Evolutionary conservation across 176 grass and related monocot genomes (phyloP), one percentile per base, ranked within the genome.

Genomic region (Triticum dicoccoides): DNA sequence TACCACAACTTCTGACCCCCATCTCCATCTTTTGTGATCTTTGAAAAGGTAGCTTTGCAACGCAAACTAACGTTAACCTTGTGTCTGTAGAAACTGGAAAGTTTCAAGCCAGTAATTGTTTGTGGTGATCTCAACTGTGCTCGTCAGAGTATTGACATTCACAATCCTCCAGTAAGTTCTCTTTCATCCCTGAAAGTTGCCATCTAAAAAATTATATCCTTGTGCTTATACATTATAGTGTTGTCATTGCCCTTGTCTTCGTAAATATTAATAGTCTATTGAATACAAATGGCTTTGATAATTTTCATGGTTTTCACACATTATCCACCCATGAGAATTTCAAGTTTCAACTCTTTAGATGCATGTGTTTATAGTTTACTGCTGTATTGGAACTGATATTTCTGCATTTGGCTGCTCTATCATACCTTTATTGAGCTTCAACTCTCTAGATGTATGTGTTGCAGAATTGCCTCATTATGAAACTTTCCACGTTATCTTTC

Each of bases 121-220:
- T 92, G 84, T 54, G 93, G 96, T 47, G 96, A 95, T 82, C 91
- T 98, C 61, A 95, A 95, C 52, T 89, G 84, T 89, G 91, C 91
- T 73, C 81, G 68, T 65, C 77, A 98, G 76, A 92, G 85, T 79
- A 98, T 95, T 41, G 96, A 98, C 84, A 98, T 98, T 64, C 92
- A 83, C 65, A 89, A 98, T 85, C 96, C 96, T 91, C 73, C 88
- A 21, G 96, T 98, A 87, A 92, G 88, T 65, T 44, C 42, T 65
- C 42, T 69, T 63, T 54, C 76, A 66, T 69, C 21, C 74, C 41
- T 27, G 18, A 15, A 80, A 62, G 29, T 80, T 64, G 51, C 47
- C 42, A 54, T 51, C 54, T 82, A 56, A 83, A 45, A 62, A 84
- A 4, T n/a, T 69, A 5, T 67, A 33, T 54, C 42, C 76, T 85